A percentile compares a stretch with the other conserved stretches of the same genome.
Conservation (phyloP, 768 basidiomycete genomes). For the Rhizopogon roseolus region DNA sequence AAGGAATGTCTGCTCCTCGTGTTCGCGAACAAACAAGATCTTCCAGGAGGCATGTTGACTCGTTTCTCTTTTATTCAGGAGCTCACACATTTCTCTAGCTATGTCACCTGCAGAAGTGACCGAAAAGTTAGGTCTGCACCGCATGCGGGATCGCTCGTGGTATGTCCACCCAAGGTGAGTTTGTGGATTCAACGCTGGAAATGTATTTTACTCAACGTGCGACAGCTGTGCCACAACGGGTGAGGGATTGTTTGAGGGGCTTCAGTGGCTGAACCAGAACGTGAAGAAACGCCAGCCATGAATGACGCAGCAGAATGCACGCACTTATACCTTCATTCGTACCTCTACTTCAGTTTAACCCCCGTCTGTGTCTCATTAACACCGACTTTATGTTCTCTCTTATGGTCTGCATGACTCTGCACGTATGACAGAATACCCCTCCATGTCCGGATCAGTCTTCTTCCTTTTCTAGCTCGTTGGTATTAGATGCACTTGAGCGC, state of each 20-base stretch:
- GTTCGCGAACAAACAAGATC: constrained; percentile 99
- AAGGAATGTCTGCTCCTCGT: constrained; percentile 94
- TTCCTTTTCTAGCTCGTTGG: constrained; percentile 9
- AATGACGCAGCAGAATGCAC: constrained; percentile 14
- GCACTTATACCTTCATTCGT: constrained; percentile 18
- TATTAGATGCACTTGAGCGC: background rate
- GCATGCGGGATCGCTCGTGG: constrained; percentile 97
- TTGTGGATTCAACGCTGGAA: background rate
- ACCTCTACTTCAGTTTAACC: constrained; percentile 20
- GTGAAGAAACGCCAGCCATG: constrained; percentile 88
- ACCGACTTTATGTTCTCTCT: constrained; percentile 30
- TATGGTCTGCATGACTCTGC: constrained; percentile 30
- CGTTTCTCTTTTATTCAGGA: background rate
- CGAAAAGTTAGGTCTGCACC: constrained; percentile 90
- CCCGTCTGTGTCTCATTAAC: constrained; percentile 20
- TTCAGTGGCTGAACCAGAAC: constrained; percentile 96
- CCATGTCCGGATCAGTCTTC: constrained; percentile 16
- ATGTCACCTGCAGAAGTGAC: constrained; percentile 99
- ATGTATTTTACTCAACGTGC: constrained; percentile 1
- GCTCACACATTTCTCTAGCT: constrained; percentile 33
- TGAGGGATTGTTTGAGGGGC: constrained; percentile 94
- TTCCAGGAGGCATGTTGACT: constrained; percentile 73
- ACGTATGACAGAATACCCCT: constrained; percentile 32
- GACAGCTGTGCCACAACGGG: constrained; percentile 91
- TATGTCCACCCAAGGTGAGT: constrained; percentile 97